Evolutionary conservation across 345 rosid species (phyloP), one percentile per base, ranked within the genome.

Genomic region (Euphorbia pulcherrima): DNA sequence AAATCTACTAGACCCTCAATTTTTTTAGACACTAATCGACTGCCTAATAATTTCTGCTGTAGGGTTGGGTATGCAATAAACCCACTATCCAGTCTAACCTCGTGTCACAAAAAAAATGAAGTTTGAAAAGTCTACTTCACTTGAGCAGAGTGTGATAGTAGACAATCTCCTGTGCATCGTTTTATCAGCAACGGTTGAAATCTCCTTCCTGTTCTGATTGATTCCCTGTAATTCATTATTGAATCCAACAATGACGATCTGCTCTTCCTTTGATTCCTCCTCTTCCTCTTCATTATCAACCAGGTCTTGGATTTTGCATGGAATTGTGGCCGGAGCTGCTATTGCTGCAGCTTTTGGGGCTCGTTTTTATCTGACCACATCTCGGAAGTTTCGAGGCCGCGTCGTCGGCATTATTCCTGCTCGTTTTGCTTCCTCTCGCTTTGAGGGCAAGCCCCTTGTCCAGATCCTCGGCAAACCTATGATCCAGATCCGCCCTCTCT

Each of bases 331-430:
- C 61, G 97, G 89, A 53, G 82, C 87, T 4, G 90, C 93, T 7
- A 64, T 94, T 65, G 97, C 90, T 10, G 72, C 60, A 2, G 92
- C 96, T 6, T 35, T 89, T 9, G 93, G 92, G 3, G 95, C 95
- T 18, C 69, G 65, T 17, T 76, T 84, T 23, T 94, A 85, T 79
- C 78, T 88, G 66, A 74, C 82, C 67, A 76, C 85, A 78, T 84
- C 80, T 65, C 77, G 65, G 47, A 83, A 77, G 74, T 84, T 89
- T 40, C 85, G 97, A 78, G 78, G 78, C 75, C 95, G 95, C 64
- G 99, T 89, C 46, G 84, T 94, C 18, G 99, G 99, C 5, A 83
- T 94, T 37, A 91, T 94, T n/a, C 97, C 99, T 39, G 97, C 97
- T 23, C 90, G 99, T 48, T 94, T 70, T 69, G 96, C 95, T 57